A percentile compares a stretch with the other conserved stretches of the same genome.
phyloP scores from a whole-genome alignment of 768 basidiomycete species.

The Phylloporus sp. region DNA sequence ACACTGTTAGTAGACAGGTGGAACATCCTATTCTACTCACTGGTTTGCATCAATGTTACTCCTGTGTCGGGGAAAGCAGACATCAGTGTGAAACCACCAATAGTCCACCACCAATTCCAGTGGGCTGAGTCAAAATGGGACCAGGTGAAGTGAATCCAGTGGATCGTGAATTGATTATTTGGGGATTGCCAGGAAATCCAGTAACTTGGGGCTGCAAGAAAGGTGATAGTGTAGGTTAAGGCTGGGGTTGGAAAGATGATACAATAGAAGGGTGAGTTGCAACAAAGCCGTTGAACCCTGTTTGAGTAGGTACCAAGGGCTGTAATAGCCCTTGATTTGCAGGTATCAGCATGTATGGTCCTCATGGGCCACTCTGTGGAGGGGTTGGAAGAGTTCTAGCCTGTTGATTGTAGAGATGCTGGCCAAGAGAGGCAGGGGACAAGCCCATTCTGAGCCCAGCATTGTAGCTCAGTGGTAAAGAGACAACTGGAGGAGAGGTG shows the following conservation, averaged over 20 bases:
- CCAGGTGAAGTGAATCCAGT: slow-evolving; percentile 37
- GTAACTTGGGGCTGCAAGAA: slow-evolving; percentile 51
- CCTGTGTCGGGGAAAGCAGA: slow-evolving; percentile 31
- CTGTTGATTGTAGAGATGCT: slow-evolving; percentile 59
- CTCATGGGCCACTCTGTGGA: slow-evolving; percentile 63
- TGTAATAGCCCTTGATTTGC: slow-evolving; percentile 82
- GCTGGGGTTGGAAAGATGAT: slow-evolving; percentile 39
- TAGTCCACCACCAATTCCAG: slow-evolving; percentile 26
- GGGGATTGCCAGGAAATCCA: slow-evolving; percentile 40
- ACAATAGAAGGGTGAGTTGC: slow-evolving; percentile 61
- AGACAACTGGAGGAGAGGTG: slow-evolving; percentile 30
- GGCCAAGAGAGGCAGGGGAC: slow-evolving; percentile 58
- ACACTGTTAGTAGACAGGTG: slow-evolving; percentile 9
- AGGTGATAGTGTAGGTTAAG: slow-evolving; percentile 33
- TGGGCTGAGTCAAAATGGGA: slow-evolving; percentile 33
- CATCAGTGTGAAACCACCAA: slow-evolving; percentile 25
- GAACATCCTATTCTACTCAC: slow-evolving; percentile 29
- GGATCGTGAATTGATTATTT: slow-evolving; percentile 37
- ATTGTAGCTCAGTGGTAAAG: slow-evolving; percentile 48
- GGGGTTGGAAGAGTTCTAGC: slow-evolving; percentile 39
- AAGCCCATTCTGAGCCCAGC: slow-evolving; percentile 63
- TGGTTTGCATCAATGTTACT: slow-evolving; percentile 30
- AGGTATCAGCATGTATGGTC: slow-evolving; percentile 87
- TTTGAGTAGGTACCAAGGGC: slow-evolving; percentile 83
- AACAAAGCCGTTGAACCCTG: slow-evolving; percentile 80